Base-by-base conservation (phyloP, 352 stramenopile genomes). In the Phytophthora hybrid region DNA sequence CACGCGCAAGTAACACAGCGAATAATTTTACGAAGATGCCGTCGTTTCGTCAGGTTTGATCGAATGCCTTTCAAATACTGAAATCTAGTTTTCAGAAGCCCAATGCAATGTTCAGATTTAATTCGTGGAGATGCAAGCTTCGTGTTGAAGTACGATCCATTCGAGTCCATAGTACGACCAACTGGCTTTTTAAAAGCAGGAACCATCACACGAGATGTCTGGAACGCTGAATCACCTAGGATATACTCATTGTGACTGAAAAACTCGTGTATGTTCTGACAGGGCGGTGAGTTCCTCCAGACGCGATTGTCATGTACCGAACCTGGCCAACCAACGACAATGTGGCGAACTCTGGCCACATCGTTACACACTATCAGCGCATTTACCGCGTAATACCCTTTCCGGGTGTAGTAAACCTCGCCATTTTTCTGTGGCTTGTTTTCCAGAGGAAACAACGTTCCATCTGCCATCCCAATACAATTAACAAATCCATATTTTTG, bases 401-500 rank as follows among this genome's bases (percentile, higher is more conserved):
- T 73, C 3, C 61, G 34, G 10, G 23, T 60, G 26, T 46, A 69
- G 21, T 54, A 69, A n/a, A 29, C 61, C 14, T 69, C 61, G 0
- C 52, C 59, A 21, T 66, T 46, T 7, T 46, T 23, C 6, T 26
- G 53, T 4, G 53, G 29, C 18, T 59, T 41, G 5, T 23, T 44
- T 18, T 23, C 23, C 13, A 67, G 37, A n/a, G 32, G 60, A 26
- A 67, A 59, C 11, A 67, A 23, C 7, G 60, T 67, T 16, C 60
- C 60, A 39, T 67, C 60, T 4, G 44, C 59, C n/a, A n/a, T n/a
- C n/a, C n/a, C n/a, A n/a, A n/a, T n/a, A 19, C 60, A 67, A 34
- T 59, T 67, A 18, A 39, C 21, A 11, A 67, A 52, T 9, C 19
- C 47, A 6, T 47, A 53, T 41, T 19, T 26, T 6, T 49, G 6